Base-by-base conservation (phyloP, 306 rosid species). In the Lathyrus sativus region DNA sequence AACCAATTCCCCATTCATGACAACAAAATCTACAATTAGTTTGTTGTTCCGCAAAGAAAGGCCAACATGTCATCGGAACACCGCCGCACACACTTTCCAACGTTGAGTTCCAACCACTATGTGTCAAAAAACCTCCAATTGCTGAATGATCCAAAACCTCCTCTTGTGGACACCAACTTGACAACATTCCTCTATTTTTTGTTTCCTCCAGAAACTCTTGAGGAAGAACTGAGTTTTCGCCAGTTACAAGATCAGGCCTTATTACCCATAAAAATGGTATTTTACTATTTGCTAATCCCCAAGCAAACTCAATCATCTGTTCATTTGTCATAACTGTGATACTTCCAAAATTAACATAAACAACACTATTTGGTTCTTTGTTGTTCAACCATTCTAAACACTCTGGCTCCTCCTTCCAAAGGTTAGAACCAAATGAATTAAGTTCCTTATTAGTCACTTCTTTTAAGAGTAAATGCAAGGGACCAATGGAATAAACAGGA, bases 21-120 rank as follows among this genome's bases (percentile, higher is more conserved):
- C 86, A 78, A 15, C 65, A 8, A 39, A 59, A 91, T 11, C 84
- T 4, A n/a, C 91, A 91, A 71, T 91, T 91, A 0, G 88, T 86
- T 28, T 85, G 97, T 15, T 91, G 97, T 19, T 91, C 97, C 0
- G 88, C 91, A 4, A 85, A 88, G 58, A 91, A 85, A 0, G 96
- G 96, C 96, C 96, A 91, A n/a, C 87, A 85, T 1, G 86, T 46
- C 87, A 91, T 76, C 2, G 91, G 88, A 12, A 91, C 87, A 8
- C 96, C 96, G 0, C 56, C 67, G 3, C 85, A 46, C 7, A 85
- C 1, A 19, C 96, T 91, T 70, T 91, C 97, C 10, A 88, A 7
- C 0, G 88, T 88, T 9, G 95, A 88, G 14, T 51, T 51, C 58
- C 58, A 51, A 51, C 58, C 58, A 19, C 11, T 18, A 19, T 51